A percentile compares a stretch with the other conserved stretches of the same genome.
phyloP scores from a whole-genome alignment of 257 asterid genomes.

The Nemophila menziesii region DNA sequence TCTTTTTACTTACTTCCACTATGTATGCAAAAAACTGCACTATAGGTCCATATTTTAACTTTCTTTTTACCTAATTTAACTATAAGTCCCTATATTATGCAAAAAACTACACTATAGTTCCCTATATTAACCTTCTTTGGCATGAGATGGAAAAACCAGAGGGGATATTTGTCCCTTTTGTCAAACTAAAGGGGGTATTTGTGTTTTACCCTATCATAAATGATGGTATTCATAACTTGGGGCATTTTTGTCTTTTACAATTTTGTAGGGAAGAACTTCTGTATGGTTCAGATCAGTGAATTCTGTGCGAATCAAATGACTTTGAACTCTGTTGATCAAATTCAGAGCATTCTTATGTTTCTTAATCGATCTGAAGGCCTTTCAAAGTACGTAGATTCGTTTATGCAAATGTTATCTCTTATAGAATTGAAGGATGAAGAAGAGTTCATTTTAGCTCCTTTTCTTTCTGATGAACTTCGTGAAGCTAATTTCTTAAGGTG shows the following conservation, averaged over 20 bases:
- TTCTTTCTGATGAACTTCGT: constrained; percentile 52
- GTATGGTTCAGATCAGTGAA: constrained; percentile 70
- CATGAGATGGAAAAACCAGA: no score
- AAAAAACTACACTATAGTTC: no score
- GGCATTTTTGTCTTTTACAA: background rate
- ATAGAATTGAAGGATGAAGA: constrained; percentile 54
- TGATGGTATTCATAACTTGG: no score
- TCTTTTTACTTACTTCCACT: no score
- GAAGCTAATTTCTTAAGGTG: constrained; percentile 68
- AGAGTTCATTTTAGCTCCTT: constrained; percentile 57
- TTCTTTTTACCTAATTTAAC: no score
- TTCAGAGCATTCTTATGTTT: constrained; percentile 62
- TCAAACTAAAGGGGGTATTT: no score
- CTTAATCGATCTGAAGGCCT: constrained; percentile 81
- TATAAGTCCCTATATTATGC: no score
- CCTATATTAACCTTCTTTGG: no score
- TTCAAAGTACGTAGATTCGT: constrained; percentile 66
- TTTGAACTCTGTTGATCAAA: constrained; percentile 47
- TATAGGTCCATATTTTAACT: no score
- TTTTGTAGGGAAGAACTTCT: constrained; percentile 74
- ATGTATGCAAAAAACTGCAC: no score
- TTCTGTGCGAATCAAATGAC: constrained; percentile 41
- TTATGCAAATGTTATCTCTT: constrained; percentile 78
- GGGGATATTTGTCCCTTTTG: no score
- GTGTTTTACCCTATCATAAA: no score